Evolutionary conservation across 2,329 filamentous ascomycete species (phyloP).

Genomic region (Akanthomyces uredinophilus): DNA sequence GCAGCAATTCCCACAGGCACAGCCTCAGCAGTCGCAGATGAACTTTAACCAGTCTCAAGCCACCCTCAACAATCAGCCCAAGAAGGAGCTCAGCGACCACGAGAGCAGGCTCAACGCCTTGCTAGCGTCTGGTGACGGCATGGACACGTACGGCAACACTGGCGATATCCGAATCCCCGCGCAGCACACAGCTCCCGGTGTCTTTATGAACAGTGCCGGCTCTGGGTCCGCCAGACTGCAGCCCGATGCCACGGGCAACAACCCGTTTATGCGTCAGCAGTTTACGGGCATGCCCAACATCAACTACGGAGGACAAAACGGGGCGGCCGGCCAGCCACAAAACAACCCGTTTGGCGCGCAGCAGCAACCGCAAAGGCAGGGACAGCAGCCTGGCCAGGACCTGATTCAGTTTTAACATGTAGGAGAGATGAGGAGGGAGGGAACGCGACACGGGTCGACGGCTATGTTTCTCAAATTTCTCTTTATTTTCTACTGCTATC

Average conservation of each 20-base stretch:
- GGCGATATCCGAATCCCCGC: conserved; percentile 91
- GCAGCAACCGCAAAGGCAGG: conserved; percentile 41
- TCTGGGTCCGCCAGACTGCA: conserved; percentile 68
- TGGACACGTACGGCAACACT: conserved; percentile 97
- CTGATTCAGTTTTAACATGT: conserved; percentile 58
- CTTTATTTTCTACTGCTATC: neutral
- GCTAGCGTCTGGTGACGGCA: conserved; percentile 80
- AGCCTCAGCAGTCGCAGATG: conserved; percentile 31
- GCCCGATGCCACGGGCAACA: conserved; percentile 70
- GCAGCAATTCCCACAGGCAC: conserved; percentile 33
- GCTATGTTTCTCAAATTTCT: conserved; percentile 10
- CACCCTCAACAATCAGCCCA: conserved; percentile 29
- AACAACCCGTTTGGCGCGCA: conserved; percentile 55
- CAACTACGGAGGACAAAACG: conserved; percentile 47
- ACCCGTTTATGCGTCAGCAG: conserved; percentile 82
- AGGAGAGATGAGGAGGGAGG: neutral
- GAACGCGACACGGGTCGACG: neutral
- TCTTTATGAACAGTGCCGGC: conserved; percentile 93
- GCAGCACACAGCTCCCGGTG: conserved; percentile 93
- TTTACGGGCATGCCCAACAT: conserved; percentile 70
- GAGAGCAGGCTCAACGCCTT: conserved; percentile 79
- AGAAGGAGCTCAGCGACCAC: conserved; percentile 56
- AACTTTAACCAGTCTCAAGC: conserved; percentile 7
- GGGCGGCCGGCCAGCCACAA: conserved; percentile 43
- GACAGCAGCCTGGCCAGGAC: conserved; percentile 49